Evolutionary conservation across 768 basidiomycete species (phyloP), one percentile per base, ranked within the genome.

Genomic region (Glaciozyma antarctica): DNA sequence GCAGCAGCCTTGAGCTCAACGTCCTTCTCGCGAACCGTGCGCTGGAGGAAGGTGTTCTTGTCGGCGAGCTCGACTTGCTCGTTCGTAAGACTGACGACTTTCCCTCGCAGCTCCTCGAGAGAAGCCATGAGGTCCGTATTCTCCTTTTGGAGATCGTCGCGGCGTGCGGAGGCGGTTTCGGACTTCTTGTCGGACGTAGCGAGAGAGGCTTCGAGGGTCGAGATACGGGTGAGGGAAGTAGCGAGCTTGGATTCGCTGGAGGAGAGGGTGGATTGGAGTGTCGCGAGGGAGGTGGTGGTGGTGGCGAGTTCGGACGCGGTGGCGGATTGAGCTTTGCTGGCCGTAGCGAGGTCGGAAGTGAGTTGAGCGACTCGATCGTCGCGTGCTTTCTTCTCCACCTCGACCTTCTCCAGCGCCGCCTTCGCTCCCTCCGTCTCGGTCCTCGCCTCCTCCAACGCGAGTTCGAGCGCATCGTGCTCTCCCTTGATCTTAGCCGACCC

Each of bases 81-180:
- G 45, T 84, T 82, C 4, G 87, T 88, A 61, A 93, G 79, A 74
- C 88, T 85, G 26, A 90, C 85, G 67, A 90, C 84, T 78, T 90
- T 90, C 48, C 87, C 83, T 38, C 86, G 82, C 84, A 90, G 86
- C 76, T 90, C 88, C 68, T 90, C 86, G 65, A 91, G 77, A n/a
- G 87, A 85, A 34, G 81, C 83, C 84, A 90, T 83, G 43, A 92
- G 81, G 60, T 43, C 53, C 32, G 48, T 84, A 48, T 89, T 88
- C 76, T 92, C 90, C 0, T 79, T 78, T 72, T 90, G 89, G 5
- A 92, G 80, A 65, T 83, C 84, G 72, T 83, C 82, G 28, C 56
- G 56, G 9, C 56, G 34, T 12, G n/a, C 22, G 2, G 3, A 12
- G 19, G 38, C 32, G 24, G 22, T 32, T 13, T 26, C 45, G 38